These are phyloP conservation scores for Fusarium acutatum DNA, from an alignment of 2,329 filamentous ascomycete species.

Conservation along the genomic window DNA sequence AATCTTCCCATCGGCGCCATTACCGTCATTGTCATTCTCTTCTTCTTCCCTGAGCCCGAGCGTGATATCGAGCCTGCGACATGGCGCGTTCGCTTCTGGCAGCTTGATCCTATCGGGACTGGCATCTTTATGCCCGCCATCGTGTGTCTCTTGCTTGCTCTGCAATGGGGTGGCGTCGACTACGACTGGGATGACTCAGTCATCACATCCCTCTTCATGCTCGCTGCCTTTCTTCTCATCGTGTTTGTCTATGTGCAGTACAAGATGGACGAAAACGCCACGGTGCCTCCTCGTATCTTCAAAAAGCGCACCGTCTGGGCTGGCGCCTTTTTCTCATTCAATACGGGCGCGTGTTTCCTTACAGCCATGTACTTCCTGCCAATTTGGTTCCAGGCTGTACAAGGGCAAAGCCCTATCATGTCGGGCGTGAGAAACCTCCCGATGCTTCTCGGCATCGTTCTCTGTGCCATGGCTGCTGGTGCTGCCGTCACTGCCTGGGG, in stretches of 20 bases:
- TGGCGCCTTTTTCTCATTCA: conserved; percentile 48
- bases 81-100: conserved; percentile 38
- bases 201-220: conserved; percentile 44
- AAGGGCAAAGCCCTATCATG: conserved; percentile 49
- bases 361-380: conserved; percentile 51
- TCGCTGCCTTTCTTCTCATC: conserved; percentile 45
- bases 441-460: conserved; percentile 49
- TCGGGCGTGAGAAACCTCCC: conserved; percentile 54
- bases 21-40: conserved; percentile 44
- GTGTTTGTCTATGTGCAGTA: conserved; percentile 51
- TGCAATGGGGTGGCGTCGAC: conserved; percentile 58
- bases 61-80: conserved; percentile 37
- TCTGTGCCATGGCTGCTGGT: conserved; percentile 48
- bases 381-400: conserved; percentile 58
- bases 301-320: conserved; percentile 51
- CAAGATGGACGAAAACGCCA: conserved; percentile 52
- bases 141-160: conserved; percentile 58
- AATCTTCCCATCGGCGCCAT: conserved; percentile 51
- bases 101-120: conserved; percentile 45
- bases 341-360: conserved; percentile 48
- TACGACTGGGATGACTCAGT: conserved; percentile 42
- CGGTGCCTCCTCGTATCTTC: conserved; percentile 54
- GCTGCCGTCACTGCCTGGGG: conserved; percentile 49
- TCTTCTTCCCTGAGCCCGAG: conserved; percentile 40
- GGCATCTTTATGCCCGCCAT: conserved; percentile 48